A percentile compares a stretch with the other conserved stretches of the same genome.
Conservation (phyloP, 768 basidiomycete genomes). For the Mycena metata region DNA sequence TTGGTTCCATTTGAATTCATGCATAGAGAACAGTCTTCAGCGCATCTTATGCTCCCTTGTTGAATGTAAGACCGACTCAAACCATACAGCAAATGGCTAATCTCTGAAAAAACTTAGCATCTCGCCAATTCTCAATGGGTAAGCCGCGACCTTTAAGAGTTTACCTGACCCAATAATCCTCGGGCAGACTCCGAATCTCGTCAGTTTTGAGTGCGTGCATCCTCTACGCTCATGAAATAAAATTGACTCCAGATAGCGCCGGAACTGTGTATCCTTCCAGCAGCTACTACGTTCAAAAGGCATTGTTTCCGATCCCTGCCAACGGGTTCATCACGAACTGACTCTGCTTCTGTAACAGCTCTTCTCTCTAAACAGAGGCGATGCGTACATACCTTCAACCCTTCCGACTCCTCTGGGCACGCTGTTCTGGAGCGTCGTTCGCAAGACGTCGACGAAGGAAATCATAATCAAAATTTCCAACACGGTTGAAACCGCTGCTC, state of each 20-base stretch:
- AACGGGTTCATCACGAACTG: background rate
- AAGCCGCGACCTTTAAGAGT: slow-evolving; percentile 25
- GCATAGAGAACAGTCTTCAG: slow-evolving; percentile 58
- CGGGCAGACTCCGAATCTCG: slow-evolving; percentile 67
- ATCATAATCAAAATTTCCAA: slow-evolving; percentile 78
- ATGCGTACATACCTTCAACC: slow-evolving; percentile 74
- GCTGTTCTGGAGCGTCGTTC: slow-evolving; percentile 73
- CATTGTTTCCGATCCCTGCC: slow-evolving; percentile 36
- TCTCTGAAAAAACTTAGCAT: slow-evolving; percentile 52
- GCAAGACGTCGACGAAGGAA: slow-evolving; percentile 51
- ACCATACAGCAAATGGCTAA: background rate
- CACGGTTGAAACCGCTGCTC: slow-evolving; percentile 54
- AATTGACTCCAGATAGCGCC: slow-evolving; percentile 52
- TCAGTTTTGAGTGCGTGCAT: slow-evolving; percentile 70
- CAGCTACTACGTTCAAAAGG: slow-evolving; percentile 74
- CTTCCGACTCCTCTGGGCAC: slow-evolving; percentile 63
- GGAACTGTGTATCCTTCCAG: slow-evolving; percentile 69
- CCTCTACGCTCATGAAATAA: background rate
- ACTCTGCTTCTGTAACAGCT: slow-evolving; percentile 61
- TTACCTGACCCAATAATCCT: slow-evolving; percentile 14
- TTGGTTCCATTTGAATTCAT: slow-evolving; percentile 27
- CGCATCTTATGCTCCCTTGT: slow-evolving; percentile 72
- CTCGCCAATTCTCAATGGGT: slow-evolving; percentile 70
- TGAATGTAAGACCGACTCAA: slow-evolving; percentile 54
- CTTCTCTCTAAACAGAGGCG: slow-evolving; percentile 73